These are phyloP conservation scores for Hyparrhenia diplandra DNA, from an alignment of 176 grass and related monocot genomes.

Conservation along the genomic window DNA sequence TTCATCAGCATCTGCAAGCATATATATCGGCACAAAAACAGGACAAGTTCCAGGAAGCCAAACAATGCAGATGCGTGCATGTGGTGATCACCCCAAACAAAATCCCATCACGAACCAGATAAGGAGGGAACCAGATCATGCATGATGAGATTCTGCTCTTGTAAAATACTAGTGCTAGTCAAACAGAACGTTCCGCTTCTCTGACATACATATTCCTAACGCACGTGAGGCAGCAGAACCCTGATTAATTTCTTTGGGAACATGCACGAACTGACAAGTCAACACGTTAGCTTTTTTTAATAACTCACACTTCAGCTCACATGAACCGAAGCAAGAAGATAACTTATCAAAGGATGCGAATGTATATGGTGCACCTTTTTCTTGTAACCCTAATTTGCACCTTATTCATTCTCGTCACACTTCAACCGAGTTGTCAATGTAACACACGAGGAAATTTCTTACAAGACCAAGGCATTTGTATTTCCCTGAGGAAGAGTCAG, in stretches of 20 bases:
- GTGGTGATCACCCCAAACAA: background rate
- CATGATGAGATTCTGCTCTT: background rate
- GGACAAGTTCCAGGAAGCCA: background rate
- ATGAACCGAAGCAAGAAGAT: background rate
- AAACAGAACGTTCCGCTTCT: background rate
- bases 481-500: background rate
- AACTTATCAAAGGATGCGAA: background rate
- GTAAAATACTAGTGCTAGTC: background rate
- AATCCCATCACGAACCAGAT: background rate
- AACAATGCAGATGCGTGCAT: constrained; percentile 10
- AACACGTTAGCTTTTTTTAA: background rate
- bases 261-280: constrained; percentile 1
- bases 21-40: background rate
- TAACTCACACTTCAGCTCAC: background rate
- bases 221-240: constrained; percentile 6
- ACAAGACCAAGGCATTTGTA: background rate
- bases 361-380: background rate
- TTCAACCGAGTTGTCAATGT: background rate
- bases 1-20: background rate
- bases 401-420: background rate
- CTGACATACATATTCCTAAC: background rate
- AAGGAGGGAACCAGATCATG: background rate
- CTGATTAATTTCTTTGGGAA: constrained; percentile 2
- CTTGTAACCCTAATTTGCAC: background rate
- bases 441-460: background rate